These are phyloP conservation scores for Leccinum insolens DNA, from an alignment of 1,284 basidiomycete species.

Conservation along the genomic window DNA sequence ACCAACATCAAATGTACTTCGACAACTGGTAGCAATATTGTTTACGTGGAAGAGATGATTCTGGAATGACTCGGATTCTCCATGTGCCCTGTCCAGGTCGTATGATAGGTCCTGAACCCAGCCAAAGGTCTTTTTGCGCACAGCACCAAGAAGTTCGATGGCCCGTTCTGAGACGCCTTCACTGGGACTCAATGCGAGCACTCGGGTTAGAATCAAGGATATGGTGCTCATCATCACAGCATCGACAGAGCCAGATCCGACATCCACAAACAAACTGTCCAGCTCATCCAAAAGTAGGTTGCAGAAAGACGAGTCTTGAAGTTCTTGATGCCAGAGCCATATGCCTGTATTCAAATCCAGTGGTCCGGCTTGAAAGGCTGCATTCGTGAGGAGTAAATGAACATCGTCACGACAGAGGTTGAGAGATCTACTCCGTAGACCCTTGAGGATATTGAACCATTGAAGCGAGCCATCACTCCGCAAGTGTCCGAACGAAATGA, in stretches of 20 bases:
- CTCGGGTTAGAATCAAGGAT: conserved; percentile 37
- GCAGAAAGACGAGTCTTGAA: conserved; percentile 37
- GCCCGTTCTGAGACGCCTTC: conserved; percentile 13
- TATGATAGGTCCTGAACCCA: conserved; percentile 40
- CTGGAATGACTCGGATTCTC: no score
- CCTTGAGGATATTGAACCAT: conserved; percentile 39
- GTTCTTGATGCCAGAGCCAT: conserved; percentile 38
- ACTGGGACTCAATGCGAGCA: conserved; percentile 34
- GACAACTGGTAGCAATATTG: no score
- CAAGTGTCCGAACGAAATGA: conserved; percentile 43
- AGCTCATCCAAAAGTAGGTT: conserved; percentile 37
- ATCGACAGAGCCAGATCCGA: conserved; percentile 43
- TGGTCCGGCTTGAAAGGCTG: conserved; percentile 46
- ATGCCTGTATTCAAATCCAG: conserved; percentile 11
- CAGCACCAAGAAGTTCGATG: conserved; percentile 30
- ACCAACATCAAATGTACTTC: no score
- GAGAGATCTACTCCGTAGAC: conserved; percentile 39
- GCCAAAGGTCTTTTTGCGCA: conserved; percentile 34
- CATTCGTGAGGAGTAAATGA: conserved; percentile 41
- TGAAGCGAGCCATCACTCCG: conserved; percentile 47
- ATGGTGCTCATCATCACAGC: conserved; percentile 39
- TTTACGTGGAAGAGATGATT: no score
- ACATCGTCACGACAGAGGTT: conserved; percentile 43
- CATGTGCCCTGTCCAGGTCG: conserved; percentile 19
- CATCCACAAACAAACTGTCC: conserved; percentile 27